These are phyloP conservation scores for Discostella stelligera DNA, from an alignment of 352 stramenopile species.

Conservation along the genomic window DNA sequence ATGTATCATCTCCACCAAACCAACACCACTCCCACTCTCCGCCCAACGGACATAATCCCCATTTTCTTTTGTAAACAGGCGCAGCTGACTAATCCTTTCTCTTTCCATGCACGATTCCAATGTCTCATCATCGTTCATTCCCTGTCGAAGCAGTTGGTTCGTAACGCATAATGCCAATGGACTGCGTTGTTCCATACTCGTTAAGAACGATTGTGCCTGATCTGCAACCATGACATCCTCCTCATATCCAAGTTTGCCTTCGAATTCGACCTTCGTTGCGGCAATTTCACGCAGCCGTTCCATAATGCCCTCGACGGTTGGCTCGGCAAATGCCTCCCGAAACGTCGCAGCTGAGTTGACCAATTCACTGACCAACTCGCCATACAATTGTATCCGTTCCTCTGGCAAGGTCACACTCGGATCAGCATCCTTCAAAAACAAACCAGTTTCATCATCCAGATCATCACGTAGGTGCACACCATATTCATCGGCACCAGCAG, in stretches of 20 bases:
- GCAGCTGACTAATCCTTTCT: slow-evolving; percentile 58
- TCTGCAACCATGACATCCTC: slow-evolving; percentile 58
- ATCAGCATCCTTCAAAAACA: slow-evolving; percentile 44
- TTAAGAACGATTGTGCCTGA: slow-evolving; percentile 42
- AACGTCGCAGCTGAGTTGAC: slow-evolving; percentile 66
- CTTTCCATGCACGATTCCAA: slow-evolving; percentile 70
- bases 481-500: slow-evolving; percentile 46
- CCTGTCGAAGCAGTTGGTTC: slow-evolving; percentile 56
- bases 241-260: slow-evolving; percentile 46
- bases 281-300: slow-evolving; percentile 60
- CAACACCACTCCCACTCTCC: slow-evolving; percentile 43
- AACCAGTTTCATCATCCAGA: slow-evolving; percentile 37
- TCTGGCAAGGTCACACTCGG: slow-evolving; percentile 37
- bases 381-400: slow-evolving; percentile 43
- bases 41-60: slow-evolving; percentile 70
- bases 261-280: slow-evolving; percentile 20
- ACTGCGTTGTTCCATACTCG: slow-evolving; percentile 62
- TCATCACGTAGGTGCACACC: slow-evolving; percentile 16
- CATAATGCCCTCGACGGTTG: slow-evolving; percentile 59
- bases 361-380: slow-evolving; percentile 45
- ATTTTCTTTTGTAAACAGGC: slow-evolving; percentile 51
- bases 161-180: slow-evolving; percentile 64
- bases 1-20: slow-evolving; percentile 22
- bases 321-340: slow-evolving; percentile 62
- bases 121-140: slow-evolving; percentile 38